Percentiles rank a stretch among this genome's conserved stretches.
Evolutionary conservation across 371 early-diverging fungal genomes (phyloP).

Genomic region (Circinella minor): DNA sequence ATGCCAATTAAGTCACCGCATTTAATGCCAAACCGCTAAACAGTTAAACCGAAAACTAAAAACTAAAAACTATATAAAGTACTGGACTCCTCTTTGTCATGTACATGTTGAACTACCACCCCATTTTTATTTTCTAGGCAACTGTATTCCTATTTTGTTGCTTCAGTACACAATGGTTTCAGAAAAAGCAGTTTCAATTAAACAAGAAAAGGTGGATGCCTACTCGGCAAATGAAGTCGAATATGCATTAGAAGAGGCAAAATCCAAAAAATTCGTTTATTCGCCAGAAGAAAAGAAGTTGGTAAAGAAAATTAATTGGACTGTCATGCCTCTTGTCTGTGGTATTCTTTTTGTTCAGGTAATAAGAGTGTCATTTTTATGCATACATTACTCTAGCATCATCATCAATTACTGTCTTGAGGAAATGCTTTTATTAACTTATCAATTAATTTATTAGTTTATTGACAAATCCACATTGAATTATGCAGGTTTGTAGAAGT

Average conservation of each 20-base stretch:
- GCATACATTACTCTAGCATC: too few relatives aligned
- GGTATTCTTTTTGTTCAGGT: conserved; percentile 28
- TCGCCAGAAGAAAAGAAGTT: conserved; percentile 22
- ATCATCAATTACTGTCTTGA: too few relatives aligned
- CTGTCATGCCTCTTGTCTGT: conserved; percentile 24
- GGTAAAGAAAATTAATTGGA: conserved; percentile 21
- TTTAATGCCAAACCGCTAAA: background rate
- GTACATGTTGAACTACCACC: too few relatives aligned
- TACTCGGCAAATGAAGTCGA: background rate
- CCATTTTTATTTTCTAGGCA: too few relatives aligned
- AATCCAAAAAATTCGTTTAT: conserved; percentile 6
- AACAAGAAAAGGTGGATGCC: background rate
- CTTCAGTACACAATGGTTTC: background rate
- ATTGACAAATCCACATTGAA: conserved; percentile 42
- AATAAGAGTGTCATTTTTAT: background rate
- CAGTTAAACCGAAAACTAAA: too few relatives aligned
- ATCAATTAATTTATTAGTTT: conserved; percentile 20
- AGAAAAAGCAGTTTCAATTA: background rate
- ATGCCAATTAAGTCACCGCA: background rate
- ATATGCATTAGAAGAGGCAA: background rate
- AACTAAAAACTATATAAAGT: too few relatives aligned
- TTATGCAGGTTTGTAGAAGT: conserved; percentile 14
- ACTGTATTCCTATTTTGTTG: too few relatives aligned
- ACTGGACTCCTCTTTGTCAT: too few relatives aligned
- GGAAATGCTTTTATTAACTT: too few relatives aligned